Conservation (phyloP, 2,329 filamentous ascomycete genomes). For the Reticulascus tulasneorum region DNA sequence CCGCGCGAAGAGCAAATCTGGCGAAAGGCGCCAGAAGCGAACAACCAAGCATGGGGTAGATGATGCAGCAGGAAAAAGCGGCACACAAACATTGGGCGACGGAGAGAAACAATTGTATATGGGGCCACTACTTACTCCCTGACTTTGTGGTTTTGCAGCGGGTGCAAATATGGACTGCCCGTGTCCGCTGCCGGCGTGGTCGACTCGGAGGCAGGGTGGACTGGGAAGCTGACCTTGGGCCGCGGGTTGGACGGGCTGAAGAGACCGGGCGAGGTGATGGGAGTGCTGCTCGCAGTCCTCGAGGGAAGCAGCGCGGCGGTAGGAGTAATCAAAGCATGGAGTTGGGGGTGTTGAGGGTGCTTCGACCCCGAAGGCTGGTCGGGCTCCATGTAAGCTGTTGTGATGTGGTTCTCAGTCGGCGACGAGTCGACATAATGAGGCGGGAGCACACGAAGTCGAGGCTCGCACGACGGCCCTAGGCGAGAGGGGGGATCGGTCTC, state of each 20-base stretch:
- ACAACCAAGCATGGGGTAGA: not conserved
- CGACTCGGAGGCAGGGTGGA: constrained; percentile 47
- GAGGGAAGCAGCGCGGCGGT: constrained; percentile 35
- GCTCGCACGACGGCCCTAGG: constrained; percentile 13
- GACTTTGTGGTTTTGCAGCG: constrained; percentile 68
- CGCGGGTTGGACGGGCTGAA: constrained; percentile 50
- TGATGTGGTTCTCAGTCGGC: constrained; percentile 10
- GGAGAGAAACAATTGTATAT: not conserved
- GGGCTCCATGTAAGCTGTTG: not conserved
- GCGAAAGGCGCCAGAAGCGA: constrained; percentile 5
- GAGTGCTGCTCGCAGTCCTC: constrained; percentile 52
- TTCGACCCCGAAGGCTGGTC: constrained; percentile 6
- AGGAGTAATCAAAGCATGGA: constrained; percentile 17
- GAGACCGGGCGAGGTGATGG: constrained; percentile 57
- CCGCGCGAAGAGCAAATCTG: constrained; percentile 1
- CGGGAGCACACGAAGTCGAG: constrained; percentile 6
- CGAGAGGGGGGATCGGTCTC: not conserved
- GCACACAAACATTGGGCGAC: not conserved
- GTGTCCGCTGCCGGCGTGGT: constrained; percentile 45
- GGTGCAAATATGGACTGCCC: constrained; percentile 63
- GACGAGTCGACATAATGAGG: constrained; percentile 16
- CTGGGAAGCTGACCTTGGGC: constrained; percentile 31
- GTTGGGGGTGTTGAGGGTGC: constrained; percentile 8
- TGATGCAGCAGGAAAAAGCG: not conserved
- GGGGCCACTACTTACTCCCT: constrained; percentile 60